Evolutionary conservation across 2,329 filamentous ascomycete genomes (phyloP).

Genomic region (Ascosphaera apis): DNA sequence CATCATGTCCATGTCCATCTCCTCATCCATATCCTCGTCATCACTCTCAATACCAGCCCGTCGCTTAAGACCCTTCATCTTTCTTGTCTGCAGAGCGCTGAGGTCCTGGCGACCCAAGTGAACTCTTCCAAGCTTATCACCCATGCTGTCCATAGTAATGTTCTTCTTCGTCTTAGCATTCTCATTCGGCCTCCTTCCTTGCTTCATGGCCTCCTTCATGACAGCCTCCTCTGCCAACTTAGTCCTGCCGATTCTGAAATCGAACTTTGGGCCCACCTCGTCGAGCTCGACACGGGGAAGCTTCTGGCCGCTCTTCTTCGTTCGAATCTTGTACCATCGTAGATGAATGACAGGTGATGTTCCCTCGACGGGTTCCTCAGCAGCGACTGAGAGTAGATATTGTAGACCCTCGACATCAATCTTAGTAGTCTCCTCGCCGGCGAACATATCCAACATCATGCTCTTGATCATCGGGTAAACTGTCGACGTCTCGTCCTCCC

Average conservation of each 20-base stretch:
- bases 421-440: slow-evolving; percentile 53
- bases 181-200: slow-evolving; percentile 39
- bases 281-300: slow-evolving; percentile 80
- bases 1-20: slow-evolving; percentile 17
- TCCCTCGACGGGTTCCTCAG: slow-evolving; percentile 35
- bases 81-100: slow-evolving; percentile 67
- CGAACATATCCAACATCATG: slow-evolving; percentile 77
- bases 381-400: slow-evolving; percentile 64
- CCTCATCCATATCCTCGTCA: slow-evolving; percentile 27
- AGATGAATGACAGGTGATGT: slow-evolving; percentile 31
- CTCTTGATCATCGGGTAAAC: slow-evolving; percentile 72
- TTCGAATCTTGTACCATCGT: slow-evolving; percentile 66
- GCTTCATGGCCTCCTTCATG: slow-evolving; percentile 79
- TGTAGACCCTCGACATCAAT: slow-evolving; percentile 90
- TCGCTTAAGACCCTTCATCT: slow-evolving; percentile 98
- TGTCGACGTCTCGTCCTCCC: slow-evolving; percentile 57
- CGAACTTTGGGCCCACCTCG: slow-evolving; percentile 85
- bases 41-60: slow-evolving; percentile 39
- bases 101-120: slow-evolving; percentile 84
- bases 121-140: slow-evolving; percentile 87
- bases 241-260: slow-evolving; percentile 65
- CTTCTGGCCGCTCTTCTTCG: slow-evolving; percentile 66
- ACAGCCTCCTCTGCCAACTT: slow-evolving; percentile 55
- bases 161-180: slow-evolving; percentile 71
- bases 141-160: slow-evolving; percentile 69